Percentiles rank a stretch among this genome's conserved stretches.
phyloP scores from a whole-genome alignment of 75 land plant species.

The Azolla pinnata region DNA sequence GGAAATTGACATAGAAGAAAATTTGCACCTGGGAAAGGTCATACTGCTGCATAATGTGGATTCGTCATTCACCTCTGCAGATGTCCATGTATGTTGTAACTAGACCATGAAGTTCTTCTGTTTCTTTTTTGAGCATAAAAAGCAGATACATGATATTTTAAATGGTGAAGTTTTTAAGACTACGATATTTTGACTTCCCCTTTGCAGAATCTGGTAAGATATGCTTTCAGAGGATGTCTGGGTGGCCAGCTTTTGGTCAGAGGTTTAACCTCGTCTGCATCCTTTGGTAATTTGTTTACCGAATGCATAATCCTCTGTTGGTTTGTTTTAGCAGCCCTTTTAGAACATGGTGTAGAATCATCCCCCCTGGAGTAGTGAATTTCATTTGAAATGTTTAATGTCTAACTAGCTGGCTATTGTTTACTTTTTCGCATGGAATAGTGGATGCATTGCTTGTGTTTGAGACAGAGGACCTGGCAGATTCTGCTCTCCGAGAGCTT shows the following conservation, averaged over 20 bases:
- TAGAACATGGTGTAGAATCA: no score
- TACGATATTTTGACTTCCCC: no score
- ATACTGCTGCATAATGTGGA: conserved; percentile 4
- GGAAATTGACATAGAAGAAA: neutral
- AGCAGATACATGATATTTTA: no score
- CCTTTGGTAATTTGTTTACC: neutral
- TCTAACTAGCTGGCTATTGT: neutral
- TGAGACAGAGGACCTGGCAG: conserved; percentile 4
- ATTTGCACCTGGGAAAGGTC: neutral
- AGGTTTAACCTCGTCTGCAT: neutral
- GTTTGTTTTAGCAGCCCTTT: no score
- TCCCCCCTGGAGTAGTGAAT: no score
- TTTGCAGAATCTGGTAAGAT: no score
- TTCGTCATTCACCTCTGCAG: neutral
- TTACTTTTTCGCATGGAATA: neutral
- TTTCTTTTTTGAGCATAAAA: no score
- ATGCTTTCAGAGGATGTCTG: no score
- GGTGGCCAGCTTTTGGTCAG: no score
- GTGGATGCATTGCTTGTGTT: conserved; percentile 2
- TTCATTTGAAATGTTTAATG: no score
- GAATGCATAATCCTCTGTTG: neutral
- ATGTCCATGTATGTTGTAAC: conserved; percentile 3
- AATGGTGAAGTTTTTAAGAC: no score
- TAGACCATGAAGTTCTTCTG: no score
- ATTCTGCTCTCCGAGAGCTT: neutral